Evolutionary conservation across 225 moss, liverwort and hornwort species (phyloP).

Genomic region (Polytrichum formosum): DNA sequence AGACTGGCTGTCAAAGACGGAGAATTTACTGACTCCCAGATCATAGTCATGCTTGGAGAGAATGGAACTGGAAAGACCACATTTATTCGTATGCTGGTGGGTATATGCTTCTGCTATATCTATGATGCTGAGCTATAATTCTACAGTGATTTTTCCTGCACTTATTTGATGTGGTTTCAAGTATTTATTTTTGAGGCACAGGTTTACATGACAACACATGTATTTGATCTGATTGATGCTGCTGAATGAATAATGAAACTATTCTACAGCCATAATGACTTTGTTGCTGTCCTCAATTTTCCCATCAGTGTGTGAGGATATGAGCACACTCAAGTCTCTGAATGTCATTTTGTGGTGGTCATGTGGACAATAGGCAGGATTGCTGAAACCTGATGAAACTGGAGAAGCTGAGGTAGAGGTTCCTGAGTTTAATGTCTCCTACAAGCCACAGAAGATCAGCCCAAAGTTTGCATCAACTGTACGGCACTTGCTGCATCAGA

Average conservation of each 20-base stretch:
- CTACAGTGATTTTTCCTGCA: too few relatives aligned
- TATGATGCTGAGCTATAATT: too few relatives aligned
- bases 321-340: too few relatives aligned
- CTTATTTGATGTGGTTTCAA: too few relatives aligned
- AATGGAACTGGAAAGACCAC: conserved; percentile 98
- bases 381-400: conserved; percentile 79
- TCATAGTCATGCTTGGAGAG: conserved; percentile 98
- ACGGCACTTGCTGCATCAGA: conserved; percentile 71
- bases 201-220: too few relatives aligned
- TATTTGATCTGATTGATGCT: too few relatives aligned
- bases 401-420: conserved; percentile 64
- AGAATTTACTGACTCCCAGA: conserved; percentile 97
- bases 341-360: too few relatives aligned
- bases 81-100: conserved; percentile 96
- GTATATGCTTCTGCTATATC: conserved; percentile 1
- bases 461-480: conserved; percentile 80
- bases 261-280: too few relatives aligned
- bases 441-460: conserved; percentile 97
- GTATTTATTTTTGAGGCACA: too few relatives aligned
- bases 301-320: too few relatives aligned
- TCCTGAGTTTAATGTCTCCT: conserved; percentile 95
- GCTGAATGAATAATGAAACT: too few relatives aligned
- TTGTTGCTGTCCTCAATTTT: too few relatives aligned
- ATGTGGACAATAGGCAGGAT: conserved; percentile 61
- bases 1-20: conserved; percentile 88